Conservation (phyloP, 305 asterid species). For the Rubia occidens region DNA sequence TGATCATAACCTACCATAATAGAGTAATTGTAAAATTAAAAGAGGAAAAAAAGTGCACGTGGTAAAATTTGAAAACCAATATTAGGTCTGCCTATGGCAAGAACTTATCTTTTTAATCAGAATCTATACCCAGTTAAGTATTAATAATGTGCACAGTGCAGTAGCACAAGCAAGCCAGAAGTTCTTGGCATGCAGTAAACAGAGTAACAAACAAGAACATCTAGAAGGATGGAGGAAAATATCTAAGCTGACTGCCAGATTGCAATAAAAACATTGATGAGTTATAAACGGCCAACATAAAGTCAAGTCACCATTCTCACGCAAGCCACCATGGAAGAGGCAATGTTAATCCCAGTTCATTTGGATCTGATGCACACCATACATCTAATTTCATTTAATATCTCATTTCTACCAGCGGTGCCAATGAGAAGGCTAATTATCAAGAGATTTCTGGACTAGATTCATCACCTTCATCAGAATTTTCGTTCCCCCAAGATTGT, state of each 20-base stretch:
- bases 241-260: neutral
- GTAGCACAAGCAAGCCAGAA: neutral
- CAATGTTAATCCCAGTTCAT: neutral
- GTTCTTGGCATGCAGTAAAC: neutral
- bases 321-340: neutral
- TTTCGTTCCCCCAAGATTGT: constrained; percentile 54
- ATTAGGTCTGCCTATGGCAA: neutral
- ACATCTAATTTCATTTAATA: neutral
- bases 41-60: neutral
- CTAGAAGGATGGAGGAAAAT: neutral
- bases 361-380: neutral
- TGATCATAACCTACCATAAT: neutral
- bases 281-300: neutral
- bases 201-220: neutral
- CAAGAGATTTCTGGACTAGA: constrained; percentile 18
- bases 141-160: neutral
- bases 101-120: neutral
- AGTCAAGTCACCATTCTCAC: neutral
- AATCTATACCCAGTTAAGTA: neutral
- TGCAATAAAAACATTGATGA: neutral
- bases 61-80: neutral
- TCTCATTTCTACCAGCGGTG: neutral
- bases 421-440: constrained; percentile 4
- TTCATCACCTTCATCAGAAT: constrained; percentile 66
- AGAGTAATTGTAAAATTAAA: neutral